Percentiles rank a stretch among this genome's conserved stretches.
Conservation (phyloP, 2,329 filamentous ascomycete species). For the Aspergillus costaricaensis region DNA sequence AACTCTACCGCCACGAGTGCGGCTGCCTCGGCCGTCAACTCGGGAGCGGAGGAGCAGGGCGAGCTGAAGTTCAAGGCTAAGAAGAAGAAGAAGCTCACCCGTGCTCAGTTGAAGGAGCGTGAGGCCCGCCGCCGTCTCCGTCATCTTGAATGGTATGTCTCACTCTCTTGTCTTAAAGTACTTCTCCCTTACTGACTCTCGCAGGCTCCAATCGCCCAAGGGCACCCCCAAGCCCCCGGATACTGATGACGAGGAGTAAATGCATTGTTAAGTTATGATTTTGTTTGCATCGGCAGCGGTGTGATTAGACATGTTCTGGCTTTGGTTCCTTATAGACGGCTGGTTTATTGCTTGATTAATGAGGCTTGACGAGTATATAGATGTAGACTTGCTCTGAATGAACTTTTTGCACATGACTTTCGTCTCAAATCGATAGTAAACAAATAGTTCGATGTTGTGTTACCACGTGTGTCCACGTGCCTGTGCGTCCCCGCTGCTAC, state of each 20-base stretch:
- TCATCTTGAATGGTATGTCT: slow-evolving; percentile 65
- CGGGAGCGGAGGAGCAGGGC: slow-evolving; percentile 76
- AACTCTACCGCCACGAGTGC: slow-evolving; percentile 63
- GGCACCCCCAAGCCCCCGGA: slow-evolving; percentile 76
- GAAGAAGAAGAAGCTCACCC: slow-evolving; percentile 98
- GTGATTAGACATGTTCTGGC: not conserved
- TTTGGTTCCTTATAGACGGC: not conserved
- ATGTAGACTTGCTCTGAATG: slow-evolving; percentile 3
- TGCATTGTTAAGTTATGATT: not conserved
- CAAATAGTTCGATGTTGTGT: too few relatives aligned
- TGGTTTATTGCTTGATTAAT: not conserved
- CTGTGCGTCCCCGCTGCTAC: not conserved
- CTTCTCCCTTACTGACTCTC: slow-evolving; percentile 27
- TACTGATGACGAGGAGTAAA: slow-evolving; percentile 70
- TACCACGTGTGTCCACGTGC: not conserved
- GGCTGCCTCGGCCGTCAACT: slow-evolving; percentile 69
- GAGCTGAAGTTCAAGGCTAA: slow-evolving; percentile 84
- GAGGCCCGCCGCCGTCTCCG: slow-evolving; percentile 83
- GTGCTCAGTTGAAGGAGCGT: slow-evolving; percentile 91
- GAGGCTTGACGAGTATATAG: not conserved
- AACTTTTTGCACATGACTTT: not conserved
- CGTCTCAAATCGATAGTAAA: too few relatives aligned
- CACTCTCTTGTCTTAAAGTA: not conserved
- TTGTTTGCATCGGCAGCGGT: not conserved
- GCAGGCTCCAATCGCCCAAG: slow-evolving; percentile 83